Evolutionary conservation across 2,329 filamentous ascomycete genomes (phyloP).

Genomic region (Helotiales sp.): DNA sequence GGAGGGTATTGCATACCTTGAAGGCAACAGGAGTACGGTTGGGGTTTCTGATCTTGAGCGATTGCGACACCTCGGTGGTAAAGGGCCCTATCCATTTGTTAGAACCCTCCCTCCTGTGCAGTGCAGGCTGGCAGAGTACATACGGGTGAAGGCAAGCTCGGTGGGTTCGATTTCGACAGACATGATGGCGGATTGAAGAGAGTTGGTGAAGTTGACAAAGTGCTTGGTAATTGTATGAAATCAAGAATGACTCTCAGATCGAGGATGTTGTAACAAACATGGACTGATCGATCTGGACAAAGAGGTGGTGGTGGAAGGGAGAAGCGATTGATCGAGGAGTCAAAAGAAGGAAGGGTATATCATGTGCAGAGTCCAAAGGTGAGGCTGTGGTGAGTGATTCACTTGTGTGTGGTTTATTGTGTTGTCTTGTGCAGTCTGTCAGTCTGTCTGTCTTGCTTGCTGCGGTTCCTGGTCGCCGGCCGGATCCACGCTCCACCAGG

Average conservation of each 20-base stretch:
- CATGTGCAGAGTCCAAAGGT: constrained; percentile 2
- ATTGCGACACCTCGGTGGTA: constrained; percentile 68
- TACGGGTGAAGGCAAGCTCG: constrained; percentile 94
- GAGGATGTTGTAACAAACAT: constrained; percentile 2
- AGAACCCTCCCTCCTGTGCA: constrained; percentile 21
- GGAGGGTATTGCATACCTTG: constrained; percentile 58
- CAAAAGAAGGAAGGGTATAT: neutral
- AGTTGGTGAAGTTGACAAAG: neutral
- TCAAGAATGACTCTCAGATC: constrained; percentile 7
- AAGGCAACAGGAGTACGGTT: constrained; percentile 68
- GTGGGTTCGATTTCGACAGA: constrained; percentile 90
- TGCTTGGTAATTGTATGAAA: constrained; percentile 6
- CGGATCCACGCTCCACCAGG: neutral
- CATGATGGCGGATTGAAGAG: constrained; percentile 62
- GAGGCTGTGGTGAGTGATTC: neutral
- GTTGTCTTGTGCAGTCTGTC: neutral
- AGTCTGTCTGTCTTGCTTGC: neutral
- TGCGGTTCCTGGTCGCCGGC: constrained; percentile 1
- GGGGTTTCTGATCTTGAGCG: constrained; percentile 67
- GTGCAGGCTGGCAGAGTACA: constrained; percentile 48
- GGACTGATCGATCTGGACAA: constrained; percentile 5
- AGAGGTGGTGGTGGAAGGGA: neutral
- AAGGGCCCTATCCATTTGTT: constrained; percentile 61
- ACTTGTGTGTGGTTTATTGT: constrained; percentile 1
- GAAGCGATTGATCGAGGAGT: neutral